Conservation (phyloP, 805 yeast genomes). For the Zygoascus tannicola region DNA sequence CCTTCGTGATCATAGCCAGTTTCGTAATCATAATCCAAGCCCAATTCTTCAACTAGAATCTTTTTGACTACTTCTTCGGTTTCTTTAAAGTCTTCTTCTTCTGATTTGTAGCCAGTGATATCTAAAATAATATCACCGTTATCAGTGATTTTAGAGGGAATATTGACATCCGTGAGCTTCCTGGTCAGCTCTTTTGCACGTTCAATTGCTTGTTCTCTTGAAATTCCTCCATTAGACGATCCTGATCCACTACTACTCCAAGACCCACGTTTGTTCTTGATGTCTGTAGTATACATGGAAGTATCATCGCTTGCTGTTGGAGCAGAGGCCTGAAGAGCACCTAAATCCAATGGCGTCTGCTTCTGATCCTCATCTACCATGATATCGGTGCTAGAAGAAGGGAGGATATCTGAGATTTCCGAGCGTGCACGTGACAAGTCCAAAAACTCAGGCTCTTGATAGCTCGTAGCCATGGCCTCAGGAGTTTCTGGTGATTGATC, state of each 20-base stretch:
- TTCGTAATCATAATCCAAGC: constrained; percentile 22
- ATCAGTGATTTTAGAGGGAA: constrained; percentile 78
- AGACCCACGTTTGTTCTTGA: neutral
- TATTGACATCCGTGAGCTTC: constrained; percentile 58
- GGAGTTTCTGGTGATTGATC: constrained; percentile 20
- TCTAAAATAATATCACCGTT: constrained; percentile 87
- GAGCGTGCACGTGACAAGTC: constrained; percentile 28
- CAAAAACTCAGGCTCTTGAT: constrained; percentile 42
- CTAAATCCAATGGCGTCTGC: neutral
- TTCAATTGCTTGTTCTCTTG: constrained; percentile 40
- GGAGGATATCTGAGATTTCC: neutral
- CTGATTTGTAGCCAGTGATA: constrained; percentile 93
- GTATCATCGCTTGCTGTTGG: neutral
- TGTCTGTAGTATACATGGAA: neutral
- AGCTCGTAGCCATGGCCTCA: constrained; percentile 7
- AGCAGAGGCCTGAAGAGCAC: neutral
- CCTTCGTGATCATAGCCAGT: constrained; percentile 27
- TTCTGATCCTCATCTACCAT: neutral
- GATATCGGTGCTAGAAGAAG: neutral
- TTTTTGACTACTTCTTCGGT: constrained; percentile 69
- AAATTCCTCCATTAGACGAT: constrained; percentile 11
- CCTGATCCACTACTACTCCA: constrained; percentile 6
- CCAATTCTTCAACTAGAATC: constrained; percentile 65
- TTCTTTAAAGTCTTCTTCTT: constrained; percentile 62
- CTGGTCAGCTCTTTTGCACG: constrained; percentile 55